Conservation (phyloP, 139 green algal species). For the Tetradesmus lagerheimii region DNA sequence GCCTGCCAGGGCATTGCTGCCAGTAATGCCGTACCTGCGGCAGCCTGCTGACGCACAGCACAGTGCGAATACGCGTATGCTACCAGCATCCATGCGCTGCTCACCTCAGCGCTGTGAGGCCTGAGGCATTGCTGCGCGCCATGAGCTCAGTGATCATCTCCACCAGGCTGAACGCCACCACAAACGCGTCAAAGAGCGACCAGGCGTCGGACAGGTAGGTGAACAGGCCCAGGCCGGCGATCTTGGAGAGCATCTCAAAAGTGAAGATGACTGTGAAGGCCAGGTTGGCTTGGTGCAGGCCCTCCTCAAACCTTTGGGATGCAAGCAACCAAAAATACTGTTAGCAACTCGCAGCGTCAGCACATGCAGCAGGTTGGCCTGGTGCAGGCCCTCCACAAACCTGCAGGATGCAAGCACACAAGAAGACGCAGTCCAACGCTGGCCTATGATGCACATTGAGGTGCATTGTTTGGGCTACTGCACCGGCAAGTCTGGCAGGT, state of each 20-base stretch:
- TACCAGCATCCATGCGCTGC: background rate
- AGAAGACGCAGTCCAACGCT: too few relatives aligned
- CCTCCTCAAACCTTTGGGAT: slow-evolving; percentile 27
- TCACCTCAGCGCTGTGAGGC: slow-evolving; percentile 55
- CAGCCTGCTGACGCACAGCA: background rate
- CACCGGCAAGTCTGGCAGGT: too few relatives aligned
- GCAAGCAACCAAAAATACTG: too few relatives aligned
- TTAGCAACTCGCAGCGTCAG: too few relatives aligned
- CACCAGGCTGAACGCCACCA: slow-evolving; percentile 66
- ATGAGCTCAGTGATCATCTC: slow-evolving; percentile 56
- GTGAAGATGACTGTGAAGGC: slow-evolving; percentile 79
- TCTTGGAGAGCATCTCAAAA: slow-evolving; percentile 74
- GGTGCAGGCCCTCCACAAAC: too few relatives aligned
- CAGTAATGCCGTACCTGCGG: too few relatives aligned
- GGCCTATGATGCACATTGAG: too few relatives aligned
- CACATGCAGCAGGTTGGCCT: too few relatives aligned
- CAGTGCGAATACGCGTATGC: background rate
- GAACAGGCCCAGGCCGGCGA: slow-evolving; percentile 71
- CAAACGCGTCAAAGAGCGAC: slow-evolving; percentile 82
- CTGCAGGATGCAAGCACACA: too few relatives aligned
- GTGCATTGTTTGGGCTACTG: too few relatives aligned
- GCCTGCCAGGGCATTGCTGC: too few relatives aligned
- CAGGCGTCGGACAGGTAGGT: slow-evolving; percentile 75
- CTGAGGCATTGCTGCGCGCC: slow-evolving; percentile 34
- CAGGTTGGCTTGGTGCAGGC: slow-evolving; percentile 62